Conservation (phyloP, 768 basidiomycete species). For the Leccinum barrowsii region DNA sequence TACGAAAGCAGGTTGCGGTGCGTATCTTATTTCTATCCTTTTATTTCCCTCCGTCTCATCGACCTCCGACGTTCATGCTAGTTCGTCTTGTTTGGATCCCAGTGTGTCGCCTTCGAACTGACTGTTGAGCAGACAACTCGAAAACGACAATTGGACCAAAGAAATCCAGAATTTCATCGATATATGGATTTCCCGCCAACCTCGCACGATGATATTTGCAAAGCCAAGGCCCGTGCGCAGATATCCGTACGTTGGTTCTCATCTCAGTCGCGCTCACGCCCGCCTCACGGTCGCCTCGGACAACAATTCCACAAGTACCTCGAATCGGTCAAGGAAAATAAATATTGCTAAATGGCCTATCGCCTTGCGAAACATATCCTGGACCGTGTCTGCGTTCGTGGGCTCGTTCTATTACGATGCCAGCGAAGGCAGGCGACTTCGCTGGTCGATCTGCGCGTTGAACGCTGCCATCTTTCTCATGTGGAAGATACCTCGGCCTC, state of each 20-base stretch:
- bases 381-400: slow-evolving; percentile 45
- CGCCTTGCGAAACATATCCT: slow-evolving; percentile 27
- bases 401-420: slow-evolving; percentile 65
- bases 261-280: neutral
- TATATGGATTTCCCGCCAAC: slow-evolving; percentile 21
- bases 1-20: too few species aligned
- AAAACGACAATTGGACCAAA: too few species aligned
- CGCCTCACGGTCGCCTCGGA: neutral
- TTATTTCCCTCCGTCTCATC: too few species aligned
- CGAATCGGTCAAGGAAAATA: slow-evolving; percentile 25
- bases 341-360: slow-evolving; percentile 31
- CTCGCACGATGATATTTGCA: slow-evolving; percentile 14
- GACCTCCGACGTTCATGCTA: too few species aligned
- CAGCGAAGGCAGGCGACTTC: slow-evolving; percentile 67
- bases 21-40: too few species aligned
- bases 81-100: too few species aligned
- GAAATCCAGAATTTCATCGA: too few species aligned
- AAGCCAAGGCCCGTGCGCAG: slow-evolving; percentile 12
- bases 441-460: slow-evolving; percentile 68
- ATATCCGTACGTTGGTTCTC: slow-evolving; percentile 10
- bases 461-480: slow-evolving; percentile 71
- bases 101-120: too few species aligned
- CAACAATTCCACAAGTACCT: slow-evolving; percentile 37
- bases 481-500: slow-evolving; percentile 70
- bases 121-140: too few species aligned